Conservation (phyloP, 352 stramenopile genomes). For the Pythium guiyangense region DNA sequence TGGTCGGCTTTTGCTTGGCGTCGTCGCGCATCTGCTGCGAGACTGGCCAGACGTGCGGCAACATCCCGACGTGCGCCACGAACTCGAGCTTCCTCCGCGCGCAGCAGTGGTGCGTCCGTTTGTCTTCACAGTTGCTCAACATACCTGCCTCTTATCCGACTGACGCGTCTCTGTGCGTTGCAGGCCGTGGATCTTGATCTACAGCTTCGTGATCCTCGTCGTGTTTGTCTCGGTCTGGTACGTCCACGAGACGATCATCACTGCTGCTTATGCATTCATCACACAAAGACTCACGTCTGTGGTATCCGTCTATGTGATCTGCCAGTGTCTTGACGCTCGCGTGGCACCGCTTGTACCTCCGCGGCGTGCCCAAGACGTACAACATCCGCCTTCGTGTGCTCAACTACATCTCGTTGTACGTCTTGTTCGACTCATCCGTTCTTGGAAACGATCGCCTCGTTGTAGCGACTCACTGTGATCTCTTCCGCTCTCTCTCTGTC, state of each 20-base stretch:
- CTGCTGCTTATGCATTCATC: background rate
- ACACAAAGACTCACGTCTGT: background rate
- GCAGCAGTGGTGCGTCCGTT: slow-evolving; percentile 65
- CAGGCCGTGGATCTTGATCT: slow-evolving; percentile 86
- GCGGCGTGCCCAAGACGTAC: slow-evolving; percentile 85
- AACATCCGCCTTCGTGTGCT: slow-evolving; percentile 86
- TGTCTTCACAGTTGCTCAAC: no score
- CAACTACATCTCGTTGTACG: slow-evolving; percentile 87
- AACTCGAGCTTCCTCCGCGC: slow-evolving; percentile 69
- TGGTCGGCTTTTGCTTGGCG: slow-evolving; percentile 81
- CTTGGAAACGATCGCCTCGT: no score
- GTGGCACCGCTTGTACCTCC: slow-evolving; percentile 80
- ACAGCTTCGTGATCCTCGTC: slow-evolving; percentile 81
- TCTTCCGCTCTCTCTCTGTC: no score
- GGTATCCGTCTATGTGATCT: background rate
- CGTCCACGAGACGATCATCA: slow-evolving; percentile 7
- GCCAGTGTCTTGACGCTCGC: slow-evolving; percentile 69
- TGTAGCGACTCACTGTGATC: no score
- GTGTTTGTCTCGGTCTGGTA: slow-evolving; percentile 80
- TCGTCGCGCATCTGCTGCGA: slow-evolving; percentile 81
- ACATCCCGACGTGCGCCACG: slow-evolving; percentile 36
- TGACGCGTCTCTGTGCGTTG: background rate
- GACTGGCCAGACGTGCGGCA: slow-evolving; percentile 31
- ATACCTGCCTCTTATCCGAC: no score
- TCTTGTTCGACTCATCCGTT: no score